Base-by-base conservation (phyloP, 1,284 basidiomycete genomes). In the Volvariella volvacea region DNA sequence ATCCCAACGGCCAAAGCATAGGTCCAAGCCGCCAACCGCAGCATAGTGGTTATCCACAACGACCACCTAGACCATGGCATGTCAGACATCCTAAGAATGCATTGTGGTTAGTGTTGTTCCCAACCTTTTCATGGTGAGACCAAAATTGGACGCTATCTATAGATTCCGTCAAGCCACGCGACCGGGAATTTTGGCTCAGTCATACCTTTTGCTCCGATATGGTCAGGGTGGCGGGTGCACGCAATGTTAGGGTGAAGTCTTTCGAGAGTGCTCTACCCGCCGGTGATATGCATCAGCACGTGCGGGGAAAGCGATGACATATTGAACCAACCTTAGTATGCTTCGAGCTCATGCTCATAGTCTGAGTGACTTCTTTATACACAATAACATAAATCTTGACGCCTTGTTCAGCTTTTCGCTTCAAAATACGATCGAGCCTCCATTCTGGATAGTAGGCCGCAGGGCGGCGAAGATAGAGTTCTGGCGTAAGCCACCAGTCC, bases 1-100 rank as follows among this genome's bases (percentile, higher is more conserved):
- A 63, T 97, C 94, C 92, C 93, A 98, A 25, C 94, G 83, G 4
- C 94, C 94, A 55, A 92, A 94, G 66, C 92, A 96, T 15, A 94
- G 74, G 59, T 96, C 92, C 15, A 95, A 75, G 17, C 92, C 92
- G 20, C 92, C 89, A 46, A 92, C 79, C 54, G 78, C 84, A 1
- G 86, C 89, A 37, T 71, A 73, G 56, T 85, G 83, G 59, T 93
- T 92, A 64, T 96, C 92, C 8, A 96, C 85, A 9, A 92, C 75
- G 9, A 90, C 83, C 43, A 88, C 77, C 63, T 65, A 38, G 1
- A 25, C 9, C 12, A 19, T 19, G 16, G 15, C n/a, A 15, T 30
- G 30, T 16, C 43, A 25, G 46, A 14, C 12, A 19, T n/a, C n/a
- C n/a, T n/a, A n/a, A 19, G 22, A 43, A 16, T 6, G 17, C 6